Base-by-base conservation (phyloP, 441 rosid species). In the Aleurites moluccanus region DNA sequence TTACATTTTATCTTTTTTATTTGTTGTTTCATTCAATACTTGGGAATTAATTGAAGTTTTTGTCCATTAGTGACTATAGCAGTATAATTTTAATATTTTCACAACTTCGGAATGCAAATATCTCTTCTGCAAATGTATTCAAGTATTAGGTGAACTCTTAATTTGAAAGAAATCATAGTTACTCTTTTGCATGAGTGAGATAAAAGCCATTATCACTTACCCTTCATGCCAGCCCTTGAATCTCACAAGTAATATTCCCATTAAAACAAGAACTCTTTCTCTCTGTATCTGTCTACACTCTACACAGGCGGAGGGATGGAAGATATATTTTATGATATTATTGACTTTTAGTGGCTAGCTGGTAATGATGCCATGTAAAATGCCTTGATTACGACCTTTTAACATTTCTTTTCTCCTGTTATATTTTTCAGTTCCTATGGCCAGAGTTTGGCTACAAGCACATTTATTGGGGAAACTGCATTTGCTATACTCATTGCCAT, bases 401-500 rank as follows among this genome's bases (percentile, higher is more conserved):
- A 10, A 64, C 80, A 20, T 21, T 21, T 20, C 11, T 35, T 59
- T 74, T 77, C 56, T 73, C 14, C 42, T 49, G 5, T 67, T 72
- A 8, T 50, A 9, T 70, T 71, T 77, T 80, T 67, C 84, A 94
- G 99, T 85, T 89, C 97, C 42, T 90, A 92, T 35, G 98, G 96
- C 8, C 96, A 90, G 86, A 72, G 49, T 69, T 84, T 91, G 73
- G 38, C 25, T 5, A 86, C 93, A 75, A 94, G 91, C 82, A 90
- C 91, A n/a, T 91, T 86, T 66, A 78, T 90, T 30, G 88, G 97
- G 72, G 97, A 92, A 83, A 95, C 91, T 18, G 75, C 86, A 70
- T 89, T 95, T 75, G 93, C 98, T 50, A 89, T 90, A 63, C 88
- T 93, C 25, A 89, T 95, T 61, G 86, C 96, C 6, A 92, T 91